Evolutionary conservation across 495 filamentous ascomycete species (phyloP), one percentile per base, ranked within the genome.

Genomic region (Xylona heveae): DNA sequence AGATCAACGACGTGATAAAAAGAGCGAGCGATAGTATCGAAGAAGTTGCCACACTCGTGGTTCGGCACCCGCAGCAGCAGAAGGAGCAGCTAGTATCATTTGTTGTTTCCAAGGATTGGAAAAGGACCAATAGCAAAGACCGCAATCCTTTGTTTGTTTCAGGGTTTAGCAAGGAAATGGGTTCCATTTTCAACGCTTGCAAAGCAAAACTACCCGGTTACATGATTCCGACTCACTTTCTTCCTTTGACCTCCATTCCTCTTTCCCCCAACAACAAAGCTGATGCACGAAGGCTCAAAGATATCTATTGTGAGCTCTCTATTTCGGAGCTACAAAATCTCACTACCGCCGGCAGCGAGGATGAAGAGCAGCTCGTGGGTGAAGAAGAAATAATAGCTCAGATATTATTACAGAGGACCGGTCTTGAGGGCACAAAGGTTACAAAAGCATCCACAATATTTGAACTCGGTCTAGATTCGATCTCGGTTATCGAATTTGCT

Each of bases 381-480:
- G 9, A 36, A 40, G 70, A 65, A 19, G 39, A 45, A 13, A 48
- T 51, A 15, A 55, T 84, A 15, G 49, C 59, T 0, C 33, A 42
- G n/a, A 53, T 64, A 6, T 45, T 85, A n/a, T 46, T 54, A 0
- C 41, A 52, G 4, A 55, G 72, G 29, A 51, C 62, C 7, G 37
- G 47, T 1, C 39, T 69, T 4, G 40, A 59, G 5, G 21, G 34
- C 0, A 42, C 40, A 3, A 48, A 57, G 1, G 59, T 83, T 21
- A 53, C 45, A 1, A 51, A 54, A 10, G 54, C 54, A 1, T 65
- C 73, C 0, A 85, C 63, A 19, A 66, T 90, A 19, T 90, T 80
- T 41, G 78, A 88, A 31, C 52, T 90, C 2, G 81, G 81, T 0
- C 55, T 85, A 5, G 82, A 88, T 45, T 85, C 79, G 0, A 78